Base-by-base conservation (phyloP, 805 yeast species). In the Tetrapisispora nanseiensis region DNA sequence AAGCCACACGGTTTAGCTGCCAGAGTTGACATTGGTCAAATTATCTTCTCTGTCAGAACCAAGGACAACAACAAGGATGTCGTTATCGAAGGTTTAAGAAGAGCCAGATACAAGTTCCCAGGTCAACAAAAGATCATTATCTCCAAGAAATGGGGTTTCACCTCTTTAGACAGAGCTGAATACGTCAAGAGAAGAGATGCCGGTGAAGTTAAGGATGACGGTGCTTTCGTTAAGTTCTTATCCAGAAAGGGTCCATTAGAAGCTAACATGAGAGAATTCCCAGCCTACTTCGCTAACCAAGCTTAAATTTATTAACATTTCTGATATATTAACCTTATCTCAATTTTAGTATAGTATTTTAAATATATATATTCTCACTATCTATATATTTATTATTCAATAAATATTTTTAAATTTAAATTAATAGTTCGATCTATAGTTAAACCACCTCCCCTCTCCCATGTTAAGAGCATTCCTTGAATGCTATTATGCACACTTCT, bases 131-230 rank as follows among this genome's bases (percentile, higher is more conserved):
- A 82, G 81, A 92, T 92, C 70, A 92, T 92, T 67, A 75, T 92
- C 74, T 92, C 99, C 62, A 92, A 92, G 94, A 92, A 92, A 78
- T 92, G 99, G 99, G 99, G 99, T 77, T 92, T 92, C 97, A 92
- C 99, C 74, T 85, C 84, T 73, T 83, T 92, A 69, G 79, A 90
- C 94, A 86, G 98, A 78, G 95, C 76, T 48, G 97, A 92, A 67
- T 92, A 90, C 83, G 76, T 86, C 67, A 79, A 76, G 66, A 86
- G 82, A 76, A 87, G 92, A 78, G 83, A 84, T 72, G 84, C 86
- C 68, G 95, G 95, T 77, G 96, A 90, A 78, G 95, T 92, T 69
- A 86, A 86, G 78, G 97, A 90, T 65, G 99, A 92, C 66, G 99
- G 99, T 84, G 95, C 98, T 71, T 92, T 82, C 76, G 97, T 92